Base-by-base conservation (phyloP, 371 early-diverging fungal genomes). In the Globomyces sp. region DNA sequence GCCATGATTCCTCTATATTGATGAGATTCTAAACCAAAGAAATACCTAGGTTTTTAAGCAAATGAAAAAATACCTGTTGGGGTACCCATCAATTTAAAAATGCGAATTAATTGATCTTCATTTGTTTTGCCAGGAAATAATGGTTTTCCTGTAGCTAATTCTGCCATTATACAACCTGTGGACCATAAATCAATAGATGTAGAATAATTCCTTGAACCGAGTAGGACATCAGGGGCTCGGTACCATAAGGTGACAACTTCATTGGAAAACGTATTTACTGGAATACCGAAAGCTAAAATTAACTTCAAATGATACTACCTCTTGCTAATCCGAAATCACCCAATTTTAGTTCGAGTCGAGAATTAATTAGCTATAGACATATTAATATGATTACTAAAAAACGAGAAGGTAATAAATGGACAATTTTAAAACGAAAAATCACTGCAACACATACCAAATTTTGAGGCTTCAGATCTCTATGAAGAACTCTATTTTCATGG, bases 131-230 rank as follows among this genome's bases (percentile, higher is more conserved):
- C 99, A 8, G 98, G 93, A 74, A 98, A 99, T 48, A 99, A 79
- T 2, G 99, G 98, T 47, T 91, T 77, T 1, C 63, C 63, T 10
- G 63, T 41, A n/a, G 39, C 42, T 49, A 63, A 48, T 39, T 63
- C 63, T 45, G 94, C 94, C 87, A 98, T 90, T 72, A 99, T 99
- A 79, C 99, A 99, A 2, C 99, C 99, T 2, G 93, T 90, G 10
- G 95, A 94, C 99, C 99, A 99, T 58, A 99, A 94, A 78, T 99
- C 99, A 67, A 99, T 95, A 4, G 94, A 92, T n/a, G 93, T 98
- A 4, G 92, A 86, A 78, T 99, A 99, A 72, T 91, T 91, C 64
- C 94, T 87, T 36, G 91, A 90, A 2, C 99, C 99, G 61, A 98
- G 83, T 5, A 99, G 79, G 4, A 99, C 95, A 78, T 99, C 99